Conservation (phyloP, 768 basidiomycete genomes). For the Serendipita sp. region DNA sequence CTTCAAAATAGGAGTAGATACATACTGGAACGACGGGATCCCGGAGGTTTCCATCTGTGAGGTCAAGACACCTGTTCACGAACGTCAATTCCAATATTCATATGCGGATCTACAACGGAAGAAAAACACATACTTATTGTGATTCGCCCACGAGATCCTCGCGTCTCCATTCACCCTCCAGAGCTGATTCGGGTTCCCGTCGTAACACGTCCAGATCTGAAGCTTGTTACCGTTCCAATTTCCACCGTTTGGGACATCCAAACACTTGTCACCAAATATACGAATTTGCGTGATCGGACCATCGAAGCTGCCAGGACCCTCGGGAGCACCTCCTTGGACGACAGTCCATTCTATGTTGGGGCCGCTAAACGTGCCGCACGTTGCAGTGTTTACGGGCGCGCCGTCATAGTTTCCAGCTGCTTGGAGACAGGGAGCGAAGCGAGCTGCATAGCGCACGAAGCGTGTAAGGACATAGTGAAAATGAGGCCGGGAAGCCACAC, state of each 20-base stretch:
- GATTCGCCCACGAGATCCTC: background rate
- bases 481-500: background rate
- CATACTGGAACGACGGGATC: background rate
- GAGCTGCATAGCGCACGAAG: background rate
- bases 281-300: background rate
- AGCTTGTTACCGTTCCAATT: background rate
- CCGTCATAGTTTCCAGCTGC: slow-evolving; percentile 2
- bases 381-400: background rate
- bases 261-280: background rate
- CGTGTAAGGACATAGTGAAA: background rate
- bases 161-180: background rate
- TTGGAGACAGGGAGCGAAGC: slow-evolving; percentile 3
- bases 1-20: background rate
- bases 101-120: background rate
- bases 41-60: background rate
- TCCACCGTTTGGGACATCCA: background rate
- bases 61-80: background rate
- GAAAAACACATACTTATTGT: background rate
- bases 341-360: background rate
- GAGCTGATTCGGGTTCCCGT: background rate
- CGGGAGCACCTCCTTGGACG: background rate
- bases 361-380: background rate
- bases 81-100: no score
- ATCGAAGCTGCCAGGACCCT: background rate
- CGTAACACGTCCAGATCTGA: slow-evolving; percentile 3